Conservation (phyloP, 257 asterid species). For the Haberlea rhodopensis region DNA sequence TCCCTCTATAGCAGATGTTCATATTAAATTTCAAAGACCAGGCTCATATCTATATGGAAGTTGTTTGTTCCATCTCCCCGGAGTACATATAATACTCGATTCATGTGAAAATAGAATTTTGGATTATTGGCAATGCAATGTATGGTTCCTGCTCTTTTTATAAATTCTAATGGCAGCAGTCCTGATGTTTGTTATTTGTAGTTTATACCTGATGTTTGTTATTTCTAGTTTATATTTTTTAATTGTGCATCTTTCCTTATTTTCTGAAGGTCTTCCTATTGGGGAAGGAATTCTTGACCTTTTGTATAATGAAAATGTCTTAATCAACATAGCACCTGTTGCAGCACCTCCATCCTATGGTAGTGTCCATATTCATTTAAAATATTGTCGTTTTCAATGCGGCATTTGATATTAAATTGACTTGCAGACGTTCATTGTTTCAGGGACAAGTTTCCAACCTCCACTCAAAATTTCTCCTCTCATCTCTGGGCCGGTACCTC, state of each 20-base stretch:
- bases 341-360: slow-evolving; percentile 47
- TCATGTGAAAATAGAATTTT: slow-evolving; percentile 1
- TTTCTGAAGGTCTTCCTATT: no score
- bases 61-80: not conserved
- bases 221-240: no score
- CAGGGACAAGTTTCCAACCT: slow-evolving; percentile 44
- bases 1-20: not conserved
- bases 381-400: not conserved
- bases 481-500: slow-evolving; percentile 37
- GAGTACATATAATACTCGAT: not conserved
- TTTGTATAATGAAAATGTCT: slow-evolving; percentile 24
- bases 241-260: no score
- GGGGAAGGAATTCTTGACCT: slow-evolving; percentile 36
- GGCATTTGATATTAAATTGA: slow-evolving; percentile 16
- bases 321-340: slow-evolving; percentile 35
- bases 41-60: not conserved
- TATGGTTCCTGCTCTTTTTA: no score
- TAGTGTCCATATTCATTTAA: slow-evolving; percentile 24
- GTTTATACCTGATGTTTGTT: no score
- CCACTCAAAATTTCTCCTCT: slow-evolving; percentile 41
- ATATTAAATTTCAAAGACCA: slow-evolving; percentile 4
- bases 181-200: slow-evolving; percentile 20
- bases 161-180: no score
- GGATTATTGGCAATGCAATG: not conserved
- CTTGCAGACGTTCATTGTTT: slow-evolving; percentile 25